Conservation (phyloP, 2,329 filamentous ascomycete genomes). For the Fonsecaea pugnacius region DNA sequence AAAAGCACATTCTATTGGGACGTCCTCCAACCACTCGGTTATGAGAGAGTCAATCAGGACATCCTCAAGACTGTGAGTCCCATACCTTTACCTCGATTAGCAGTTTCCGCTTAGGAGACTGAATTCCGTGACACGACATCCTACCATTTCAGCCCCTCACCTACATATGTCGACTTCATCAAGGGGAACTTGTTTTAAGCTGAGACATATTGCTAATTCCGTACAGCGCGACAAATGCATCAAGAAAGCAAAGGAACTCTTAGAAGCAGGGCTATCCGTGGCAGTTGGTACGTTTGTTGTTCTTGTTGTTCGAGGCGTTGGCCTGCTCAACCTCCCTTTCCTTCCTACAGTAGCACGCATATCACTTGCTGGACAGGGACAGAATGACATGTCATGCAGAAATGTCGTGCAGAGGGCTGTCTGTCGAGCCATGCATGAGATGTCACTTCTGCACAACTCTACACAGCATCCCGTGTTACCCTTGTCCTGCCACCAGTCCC, state of each 20-base stretch:
- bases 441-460: slow-evolving; percentile 6
- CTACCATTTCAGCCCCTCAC: slow-evolving; percentile 22
- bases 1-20: slow-evolving; percentile 91
- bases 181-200: slow-evolving; percentile 56
- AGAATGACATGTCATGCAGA: slow-evolving; percentile 1
- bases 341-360: slow-evolving; percentile 10
- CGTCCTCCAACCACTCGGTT: slow-evolving; percentile 75
- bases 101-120: slow-evolving; percentile 1
- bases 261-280: slow-evolving; percentile 70
- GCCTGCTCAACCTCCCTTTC: slow-evolving; percentile 2
- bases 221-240: slow-evolving; percentile 66
- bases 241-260: slow-evolving; percentile 69
- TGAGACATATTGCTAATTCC: slow-evolving; percentile 27
- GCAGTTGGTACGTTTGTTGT: slow-evolving; percentile 68
- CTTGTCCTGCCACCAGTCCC: background rate
- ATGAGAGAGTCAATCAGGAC: slow-evolving; percentile 89
- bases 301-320: slow-evolving; percentile 8
- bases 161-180: slow-evolving; percentile 31
- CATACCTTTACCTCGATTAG: background rate
- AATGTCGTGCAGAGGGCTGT: slow-evolving; percentile 10
- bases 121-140: slow-evolving; percentile 8
- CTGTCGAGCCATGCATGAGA: background rate
- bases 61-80: slow-evolving; percentile 71
- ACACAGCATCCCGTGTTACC: background rate
- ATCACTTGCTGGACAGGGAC: background rate